phyloP scores from a whole-genome alignment of 164 flowering plant species.

The Chimonanthus praecox region DNA sequence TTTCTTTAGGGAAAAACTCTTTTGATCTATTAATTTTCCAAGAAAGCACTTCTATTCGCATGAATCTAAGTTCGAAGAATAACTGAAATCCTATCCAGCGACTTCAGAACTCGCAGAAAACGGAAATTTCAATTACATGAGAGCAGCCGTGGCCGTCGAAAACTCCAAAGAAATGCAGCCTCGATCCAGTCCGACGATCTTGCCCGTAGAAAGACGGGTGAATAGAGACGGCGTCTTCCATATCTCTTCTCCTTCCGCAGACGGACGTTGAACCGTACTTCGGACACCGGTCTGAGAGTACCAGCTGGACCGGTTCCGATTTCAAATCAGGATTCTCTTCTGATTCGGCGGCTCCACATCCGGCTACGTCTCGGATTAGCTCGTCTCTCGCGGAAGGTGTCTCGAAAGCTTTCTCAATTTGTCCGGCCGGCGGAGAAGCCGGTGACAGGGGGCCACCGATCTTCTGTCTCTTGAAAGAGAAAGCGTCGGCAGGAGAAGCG shows the following conservation, averaged over 20 bases:
- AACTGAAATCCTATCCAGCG: too few species aligned
- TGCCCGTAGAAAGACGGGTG: conserved; percentile 29
- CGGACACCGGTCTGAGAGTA: conserved; percentile 5
- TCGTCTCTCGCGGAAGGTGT: neutral
- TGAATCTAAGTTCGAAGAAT: too few species aligned
- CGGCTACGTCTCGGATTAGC: neutral
- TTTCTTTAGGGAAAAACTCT: too few species aligned
- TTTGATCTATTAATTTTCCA: too few species aligned
- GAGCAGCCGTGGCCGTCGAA: conserved; percentile 98
- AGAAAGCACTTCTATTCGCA: neutral
- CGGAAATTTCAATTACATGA: conserved; percentile 40
- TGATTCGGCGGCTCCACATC: neutral
- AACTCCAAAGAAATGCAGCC: conserved; percentile 60
- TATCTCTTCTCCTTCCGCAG: conserved; percentile 58
- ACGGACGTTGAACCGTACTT: conserved; percentile 18
- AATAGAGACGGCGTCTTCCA: conserved; percentile 70
- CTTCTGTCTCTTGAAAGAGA: conserved; percentile 17
- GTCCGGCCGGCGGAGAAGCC: conserved; percentile 1
- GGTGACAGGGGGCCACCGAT: neutral
- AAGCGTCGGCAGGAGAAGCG: conserved; percentile 15
- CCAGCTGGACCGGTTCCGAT: neutral
- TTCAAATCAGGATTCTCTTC: neutral
- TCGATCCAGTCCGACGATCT: conserved; percentile 4
- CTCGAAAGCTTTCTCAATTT: conserved; percentile 19
- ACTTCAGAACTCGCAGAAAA: too few species aligned